Evolutionary conservation across 495 filamentous ascomycete genomes (phyloP), one percentile per base, ranked within the genome.

Genomic region (Xylaria curta): DNA sequence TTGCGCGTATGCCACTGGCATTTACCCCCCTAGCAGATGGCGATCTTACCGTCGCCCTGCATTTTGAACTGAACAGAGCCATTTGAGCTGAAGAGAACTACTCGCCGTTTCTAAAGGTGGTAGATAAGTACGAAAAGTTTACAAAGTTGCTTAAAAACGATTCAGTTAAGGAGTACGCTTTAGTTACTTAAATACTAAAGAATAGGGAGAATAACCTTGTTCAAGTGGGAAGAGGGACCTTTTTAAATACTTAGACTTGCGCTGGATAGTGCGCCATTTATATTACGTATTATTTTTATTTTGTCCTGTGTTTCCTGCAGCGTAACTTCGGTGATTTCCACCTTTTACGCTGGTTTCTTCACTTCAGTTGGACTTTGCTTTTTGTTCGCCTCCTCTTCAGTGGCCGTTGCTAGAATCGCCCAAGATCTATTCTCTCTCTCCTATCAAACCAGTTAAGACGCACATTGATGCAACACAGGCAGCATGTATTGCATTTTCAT

Each of bases 21-120:
- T 40, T 72, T 63, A 62, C 73, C 75, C 12, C 68, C 69, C 68
- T 53, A 64, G 68, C 77, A 79, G 60, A 77, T 54, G 56, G 73
- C 71, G 47, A 79, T 71, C 72, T 79, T 79, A 66, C 77, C 77
- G 49, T 79, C 77, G 3, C 21, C 61, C 63, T 79, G 77, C 75
- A 74, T 75, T 67, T 70, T 78, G 65, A 77, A 62, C 44, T 79
- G 73, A 51, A 73, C 70, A 7, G 69, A 67, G 53, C 72, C 72
- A 40, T 79, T 73, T 3, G 70, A 17, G 69, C 77, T 79, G 38
- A 64, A 78, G 51, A 79, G 75, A 78, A 71, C 75, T 72, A 75
- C 62, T 78, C 76, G 69, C 75, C 76, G 62, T 77, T 77, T 33
- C 76, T 75, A 53, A 78, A 75, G 66, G 75, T 77, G 73, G 24